Percentiles rank a stretch among this genome's conserved stretches.
These are phyloP conservation scores for Lophiostoma macrostomum DNA, from an alignment of 495 filamentous ascomycete species.

Conservation along the genomic window DNA sequence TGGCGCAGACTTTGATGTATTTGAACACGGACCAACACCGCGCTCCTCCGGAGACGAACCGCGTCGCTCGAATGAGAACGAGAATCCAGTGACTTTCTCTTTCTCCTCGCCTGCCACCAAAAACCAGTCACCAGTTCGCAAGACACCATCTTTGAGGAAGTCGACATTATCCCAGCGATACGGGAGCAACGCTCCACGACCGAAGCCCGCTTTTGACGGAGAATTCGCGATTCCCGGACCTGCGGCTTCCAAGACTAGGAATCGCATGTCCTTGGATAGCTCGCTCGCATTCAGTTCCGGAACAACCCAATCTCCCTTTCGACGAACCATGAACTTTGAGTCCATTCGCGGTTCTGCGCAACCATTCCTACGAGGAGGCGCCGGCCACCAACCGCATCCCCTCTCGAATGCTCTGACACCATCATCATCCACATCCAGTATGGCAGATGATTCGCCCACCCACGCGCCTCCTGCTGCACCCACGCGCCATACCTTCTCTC, in stretches of 20 bases:
- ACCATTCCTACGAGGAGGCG: slow-evolving; percentile 34
- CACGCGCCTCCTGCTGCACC: slow-evolving; percentile 52
- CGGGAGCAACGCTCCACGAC: slow-evolving; percentile 21
- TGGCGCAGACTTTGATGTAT: slow-evolving; percentile 64
- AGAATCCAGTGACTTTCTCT: slow-evolving; percentile 13
- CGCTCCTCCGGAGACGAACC: slow-evolving; percentile 19
- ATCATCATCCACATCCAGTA: slow-evolving; percentile 76
- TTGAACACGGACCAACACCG: slow-evolving; percentile 49
- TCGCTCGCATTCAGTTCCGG: slow-evolving; percentile 46
- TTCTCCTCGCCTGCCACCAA: slow-evolving; percentile 47
- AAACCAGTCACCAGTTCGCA: slow-evolving; percentile 35
- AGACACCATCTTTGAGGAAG: slow-evolving; percentile 55
- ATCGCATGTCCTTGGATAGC: slow-evolving; percentile 72
- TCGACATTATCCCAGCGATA: slow-evolving; percentile 85
- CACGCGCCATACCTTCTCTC: slow-evolving; percentile 65
- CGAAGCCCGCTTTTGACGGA: slow-evolving; percentile 39
- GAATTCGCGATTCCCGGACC: slow-evolving; percentile 51
- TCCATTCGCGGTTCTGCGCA: slow-evolving; percentile 34
- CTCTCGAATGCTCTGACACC: slow-evolving; percentile 80
- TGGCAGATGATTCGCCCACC: slow-evolving; percentile 70
- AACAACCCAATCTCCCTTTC: slow-evolving; percentile 57
- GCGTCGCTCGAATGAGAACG: slow-evolving; percentile 3
- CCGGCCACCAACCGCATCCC: slow-evolving; percentile 62
- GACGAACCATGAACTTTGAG: slow-evolving; percentile 17
- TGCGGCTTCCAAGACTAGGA: slow-evolving; percentile 50